Evolutionary conservation across 345 rosid species (phyloP), one percentile per base, ranked within the genome.

Genomic region (Nasturtium officinale): DNA sequence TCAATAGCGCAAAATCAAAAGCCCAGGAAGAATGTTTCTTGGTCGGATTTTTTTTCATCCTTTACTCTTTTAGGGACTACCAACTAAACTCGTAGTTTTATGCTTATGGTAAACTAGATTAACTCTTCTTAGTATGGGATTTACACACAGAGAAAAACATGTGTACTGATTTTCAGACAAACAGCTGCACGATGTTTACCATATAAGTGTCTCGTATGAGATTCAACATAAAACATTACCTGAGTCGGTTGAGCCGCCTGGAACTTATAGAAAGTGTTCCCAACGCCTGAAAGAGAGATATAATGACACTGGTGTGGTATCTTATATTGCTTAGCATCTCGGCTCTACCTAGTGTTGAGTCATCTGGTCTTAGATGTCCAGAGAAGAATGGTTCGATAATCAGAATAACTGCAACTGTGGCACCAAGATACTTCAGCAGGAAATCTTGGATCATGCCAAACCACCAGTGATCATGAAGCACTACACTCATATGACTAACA

Each of bases 371-470:
- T 26, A 96, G 92, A 80, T 83, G 38, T 69, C 99, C 99, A 70
- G 95, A 72, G 79, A 96, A 96, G 83, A 96, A 96, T 35, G 99
- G 99, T 80, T 92, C 99, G 38, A 96, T 90, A 73, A 92, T 92
- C 83, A 96, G 83, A 67, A 92, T 76, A 73, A 90, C 96, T 52
- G 98, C 97, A 67, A 95, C 89, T 11, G 99, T 95, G 26, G 99
- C 98, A 61, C 97, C 98, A 67, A 95, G 96, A 83, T 95, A 95
- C 81, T 95, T 95, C 77, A 92, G 80, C 67, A 95, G 77, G 80
- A 95, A 95, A 82, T 95, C 99, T 67, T 95, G 98, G 80, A 96
- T 90, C 97, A 96, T 96, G 81, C 97, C 98, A 83, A 96, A 96
- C 99, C 99, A 96, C 99, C 99, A 96, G 71, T 92, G 96, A 21